Evolutionary conservation across 1,139 yeast genomes (phyloP).

Genomic region (Zygosaccharomyces pseudobailii): DNA sequence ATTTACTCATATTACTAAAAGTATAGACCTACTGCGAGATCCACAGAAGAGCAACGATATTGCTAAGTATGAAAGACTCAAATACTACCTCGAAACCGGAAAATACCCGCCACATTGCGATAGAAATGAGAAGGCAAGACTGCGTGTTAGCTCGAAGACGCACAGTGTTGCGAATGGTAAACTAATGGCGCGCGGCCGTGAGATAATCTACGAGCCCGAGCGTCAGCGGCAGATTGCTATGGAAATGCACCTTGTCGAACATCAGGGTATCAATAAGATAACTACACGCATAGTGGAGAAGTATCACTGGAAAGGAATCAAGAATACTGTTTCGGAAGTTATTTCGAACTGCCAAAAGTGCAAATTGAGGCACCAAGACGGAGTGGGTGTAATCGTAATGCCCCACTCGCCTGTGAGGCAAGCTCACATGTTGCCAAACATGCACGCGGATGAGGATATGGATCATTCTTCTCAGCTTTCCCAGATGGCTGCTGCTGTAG

Average conservation of each 20-base stretch:
- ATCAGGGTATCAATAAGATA: conserved; percentile 88
- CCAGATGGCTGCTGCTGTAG: conserved; percentile 25
- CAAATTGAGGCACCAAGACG: conserved; percentile 41
- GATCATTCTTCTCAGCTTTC: conserved; percentile 23
- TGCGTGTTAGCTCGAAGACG: conserved; percentile 77
- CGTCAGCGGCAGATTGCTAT: conserved; percentile 72
- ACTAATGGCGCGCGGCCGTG: conserved; percentile 57
- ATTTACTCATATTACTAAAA: conserved; percentile 36
- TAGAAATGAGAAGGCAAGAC: conserved; percentile 76
- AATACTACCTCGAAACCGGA: conserved; percentile 76
- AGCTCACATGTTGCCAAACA: conserved; percentile 29
- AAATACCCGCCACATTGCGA: conserved; percentile 79
- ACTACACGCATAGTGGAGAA: conserved; percentile 72
- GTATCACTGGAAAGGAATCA: conserved; percentile 89
- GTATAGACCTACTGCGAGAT: conserved; percentile 29
- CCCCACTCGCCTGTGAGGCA: conserved; percentile 24
- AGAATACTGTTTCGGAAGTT: conserved; percentile 79
- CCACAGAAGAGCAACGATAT: conserved; percentile 27
- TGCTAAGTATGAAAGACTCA: conserved; percentile 63
- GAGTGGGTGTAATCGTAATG: conserved; percentile 28
- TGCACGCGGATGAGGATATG: conserved; percentile 18
- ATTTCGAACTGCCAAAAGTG: conserved; percentile 75
- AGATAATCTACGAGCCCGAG: conserved; percentile 72
- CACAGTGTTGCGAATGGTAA: conserved; percentile 69
- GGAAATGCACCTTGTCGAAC: conserved; percentile 63